Conservation (phyloP, 2,329 filamentous ascomycete genomes). For the Diaporthe citriasiana region DNA sequence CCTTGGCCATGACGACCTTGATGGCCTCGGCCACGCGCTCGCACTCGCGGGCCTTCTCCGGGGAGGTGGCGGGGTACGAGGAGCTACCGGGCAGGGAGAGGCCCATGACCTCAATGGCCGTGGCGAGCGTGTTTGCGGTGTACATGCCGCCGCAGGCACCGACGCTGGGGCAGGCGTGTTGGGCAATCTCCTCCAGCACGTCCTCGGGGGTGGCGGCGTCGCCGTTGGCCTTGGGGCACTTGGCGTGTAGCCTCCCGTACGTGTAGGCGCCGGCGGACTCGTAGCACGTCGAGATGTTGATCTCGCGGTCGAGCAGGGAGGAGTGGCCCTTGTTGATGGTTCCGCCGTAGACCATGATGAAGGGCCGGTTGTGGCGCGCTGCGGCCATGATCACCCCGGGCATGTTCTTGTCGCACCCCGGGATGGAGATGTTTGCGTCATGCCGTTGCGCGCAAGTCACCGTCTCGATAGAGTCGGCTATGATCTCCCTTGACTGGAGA, state of each 20-base stretch:
- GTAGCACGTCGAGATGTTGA: slow-evolving; percentile 92
- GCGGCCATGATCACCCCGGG: slow-evolving; percentile 92
- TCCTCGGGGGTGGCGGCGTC: slow-evolving; percentile 77
- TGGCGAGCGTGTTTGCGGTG: slow-evolving; percentile 95
- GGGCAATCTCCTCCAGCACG: slow-evolving; percentile 86
- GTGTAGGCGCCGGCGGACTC: slow-evolving; percentile 87
- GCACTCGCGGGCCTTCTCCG: slow-evolving; percentile 89
- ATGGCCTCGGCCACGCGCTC: slow-evolving; percentile 85
- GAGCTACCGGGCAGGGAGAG: slow-evolving; percentile 86
- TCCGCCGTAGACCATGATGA: slow-evolving; percentile 95
- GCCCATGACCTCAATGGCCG: slow-evolving; percentile 90
- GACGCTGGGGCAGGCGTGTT: slow-evolving; percentile 80
- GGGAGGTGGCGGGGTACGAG: slow-evolving; percentile 83
- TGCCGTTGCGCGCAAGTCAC: slow-evolving; percentile 93
- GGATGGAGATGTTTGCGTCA: slow-evolving; percentile 93
- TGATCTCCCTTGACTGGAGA: slow-evolving; percentile 90
- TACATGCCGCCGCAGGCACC: slow-evolving; percentile 88
- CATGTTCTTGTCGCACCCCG: slow-evolving; percentile 99
- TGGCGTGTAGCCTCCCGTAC: slow-evolving; percentile 82
- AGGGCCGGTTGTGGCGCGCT: slow-evolving; percentile 90
- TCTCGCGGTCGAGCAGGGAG: slow-evolving; percentile 78
- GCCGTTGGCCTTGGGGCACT: slow-evolving; percentile 67
- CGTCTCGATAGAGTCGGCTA: slow-evolving; percentile 94
- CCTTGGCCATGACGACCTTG: slow-evolving; percentile 81
- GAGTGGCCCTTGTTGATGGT: slow-evolving; percentile 92